Conservation (phyloP, 495 filamentous ascomycete species). For the Geoglossum glabrum region DNA sequence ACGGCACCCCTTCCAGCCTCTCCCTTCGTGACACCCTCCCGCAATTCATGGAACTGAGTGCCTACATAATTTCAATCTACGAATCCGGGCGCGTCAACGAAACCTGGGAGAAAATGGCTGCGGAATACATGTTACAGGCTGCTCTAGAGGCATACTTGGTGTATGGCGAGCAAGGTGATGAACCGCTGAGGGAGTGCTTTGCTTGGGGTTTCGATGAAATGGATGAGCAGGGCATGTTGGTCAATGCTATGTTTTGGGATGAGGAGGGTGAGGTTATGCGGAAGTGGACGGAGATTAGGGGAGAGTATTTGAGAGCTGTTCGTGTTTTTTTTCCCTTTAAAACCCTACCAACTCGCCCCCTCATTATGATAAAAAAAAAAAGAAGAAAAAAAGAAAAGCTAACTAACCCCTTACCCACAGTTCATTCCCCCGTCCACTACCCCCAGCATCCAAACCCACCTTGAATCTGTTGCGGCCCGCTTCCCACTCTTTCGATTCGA, state of each 20-base stretch:
- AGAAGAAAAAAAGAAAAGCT: too few species aligned
- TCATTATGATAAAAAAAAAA: too few species aligned
- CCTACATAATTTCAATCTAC: conserved; percentile 8
- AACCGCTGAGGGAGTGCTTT: conserved; percentile 14
- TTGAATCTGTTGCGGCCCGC: background rate
- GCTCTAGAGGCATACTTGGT: conserved; percentile 26
- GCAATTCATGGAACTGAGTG: conserved; percentile 29
- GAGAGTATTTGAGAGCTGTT: background rate
- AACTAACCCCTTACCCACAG: background rate
- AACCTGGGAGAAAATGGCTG: conserved; percentile 25
- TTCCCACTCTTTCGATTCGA: conserved; percentile 11
- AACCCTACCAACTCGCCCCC: background rate
- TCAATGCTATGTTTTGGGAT: conserved; percentile 1
- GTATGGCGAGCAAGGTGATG: conserved; percentile 11
- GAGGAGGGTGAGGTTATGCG: background rate
- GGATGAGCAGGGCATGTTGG: background rate
- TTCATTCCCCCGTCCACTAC: background rate
- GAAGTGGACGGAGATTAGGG: background rate
- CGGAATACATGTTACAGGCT: conserved; percentile 30
- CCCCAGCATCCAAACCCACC: background rate
- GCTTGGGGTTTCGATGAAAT: conserved; percentile 14
- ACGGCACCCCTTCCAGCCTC: background rate
- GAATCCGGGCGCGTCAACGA: conserved; percentile 12
- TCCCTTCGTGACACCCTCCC: conserved; percentile 24
- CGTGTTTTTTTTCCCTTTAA: background rate